A percentile compares a stretch with the other conserved stretches of the same genome.
Conservation (phyloP, 2,329 filamentous ascomycete species). For the Chaetomium sp. region DNA sequence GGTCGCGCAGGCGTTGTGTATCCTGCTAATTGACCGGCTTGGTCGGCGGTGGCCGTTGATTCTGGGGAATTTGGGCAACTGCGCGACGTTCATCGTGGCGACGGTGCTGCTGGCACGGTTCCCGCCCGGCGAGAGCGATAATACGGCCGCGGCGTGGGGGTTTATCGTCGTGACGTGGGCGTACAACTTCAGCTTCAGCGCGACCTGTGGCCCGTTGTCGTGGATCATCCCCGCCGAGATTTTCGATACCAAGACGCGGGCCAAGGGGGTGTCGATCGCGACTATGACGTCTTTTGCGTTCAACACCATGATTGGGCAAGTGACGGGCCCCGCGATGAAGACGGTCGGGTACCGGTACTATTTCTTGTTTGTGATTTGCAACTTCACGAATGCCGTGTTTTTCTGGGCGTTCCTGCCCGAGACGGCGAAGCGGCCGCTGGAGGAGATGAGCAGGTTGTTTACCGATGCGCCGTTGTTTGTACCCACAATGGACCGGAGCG, state of each 20-base stretch:
- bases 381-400: conserved; percentile 38
- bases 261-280: conserved; percentile 68
- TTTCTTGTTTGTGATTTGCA: conserved; percentile 52
- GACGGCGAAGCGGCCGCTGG: conserved; percentile 52
- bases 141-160: conserved; percentile 31
- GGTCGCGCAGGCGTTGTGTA: conserved; percentile 61
- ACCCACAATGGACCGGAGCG: conserved; percentile 3
- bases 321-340: conserved; percentile 42
- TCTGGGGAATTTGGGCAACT: conserved; percentile 46
- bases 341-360: conserved; percentile 42
- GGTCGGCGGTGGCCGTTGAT: conserved; percentile 70
- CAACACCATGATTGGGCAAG: conserved; percentile 16
- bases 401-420: conserved; percentile 61
- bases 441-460: conserved; percentile 61
- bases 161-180: conserved; percentile 74
- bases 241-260: conserved; percentile 69
- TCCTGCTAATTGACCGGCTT: conserved; percentile 60
- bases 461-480: conserved; percentile 33
- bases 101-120: conserved; percentile 49
- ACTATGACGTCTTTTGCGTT: conserved; percentile 50
- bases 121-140: conserved; percentile 50
- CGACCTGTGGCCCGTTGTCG: conserved; percentile 48
- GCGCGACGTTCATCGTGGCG: conserved; percentile 60
- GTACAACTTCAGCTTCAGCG: conserved; percentile 63
- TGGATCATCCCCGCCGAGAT: conserved; percentile 62